These are phyloP conservation scores for Microdochium trichocladiopsis DNA, from an alignment of 2,329 filamentous ascomycete species.

Conservation along the genomic window DNA sequence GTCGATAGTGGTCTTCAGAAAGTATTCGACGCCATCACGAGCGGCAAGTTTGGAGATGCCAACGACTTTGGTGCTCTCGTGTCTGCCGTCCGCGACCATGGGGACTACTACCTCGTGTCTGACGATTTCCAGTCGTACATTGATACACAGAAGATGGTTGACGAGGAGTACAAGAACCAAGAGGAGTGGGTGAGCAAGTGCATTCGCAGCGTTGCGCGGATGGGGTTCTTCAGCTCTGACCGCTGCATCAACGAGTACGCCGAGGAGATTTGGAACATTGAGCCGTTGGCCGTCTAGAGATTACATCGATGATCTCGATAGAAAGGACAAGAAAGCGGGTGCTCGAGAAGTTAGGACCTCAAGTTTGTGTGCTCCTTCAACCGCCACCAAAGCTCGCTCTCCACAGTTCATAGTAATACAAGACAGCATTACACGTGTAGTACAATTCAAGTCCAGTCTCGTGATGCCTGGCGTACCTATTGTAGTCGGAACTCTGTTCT, in stretches of 20 bases:
- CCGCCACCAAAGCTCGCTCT: background rate
- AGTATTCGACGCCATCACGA: conserved; percentile 80
- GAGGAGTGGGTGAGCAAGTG: conserved; percentile 89
- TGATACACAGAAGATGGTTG: conserved; percentile 83
- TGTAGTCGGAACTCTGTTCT: too few relatives aligned
- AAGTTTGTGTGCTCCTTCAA: too few relatives aligned
- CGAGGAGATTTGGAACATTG: conserved; percentile 94
- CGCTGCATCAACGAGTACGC: conserved; percentile 97
- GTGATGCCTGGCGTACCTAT: too few relatives aligned
- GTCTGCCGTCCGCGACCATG: conserved; percentile 80
- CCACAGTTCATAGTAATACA: background rate
- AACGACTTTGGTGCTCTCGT: conserved; percentile 76
- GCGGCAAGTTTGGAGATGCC: conserved; percentile 73
- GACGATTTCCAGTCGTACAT: conserved; percentile 97
- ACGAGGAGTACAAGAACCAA: conserved; percentile 85
- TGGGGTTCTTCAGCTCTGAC: conserved; percentile 97
- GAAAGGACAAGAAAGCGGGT: too few relatives aligned
- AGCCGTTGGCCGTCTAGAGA: conserved; percentile 56
- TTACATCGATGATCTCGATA: background rate
- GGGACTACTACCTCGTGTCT: conserved; percentile 95
- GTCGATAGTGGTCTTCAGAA: conserved; percentile 70
- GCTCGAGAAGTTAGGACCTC: too few relatives aligned
- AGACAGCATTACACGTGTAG: too few relatives aligned
- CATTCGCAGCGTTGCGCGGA: conserved; percentile 80
- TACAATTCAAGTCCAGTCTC: too few relatives aligned